Conservation (phyloP, 2,329 filamentous ascomycete genomes). For the Fusarium buharicum region DNA sequence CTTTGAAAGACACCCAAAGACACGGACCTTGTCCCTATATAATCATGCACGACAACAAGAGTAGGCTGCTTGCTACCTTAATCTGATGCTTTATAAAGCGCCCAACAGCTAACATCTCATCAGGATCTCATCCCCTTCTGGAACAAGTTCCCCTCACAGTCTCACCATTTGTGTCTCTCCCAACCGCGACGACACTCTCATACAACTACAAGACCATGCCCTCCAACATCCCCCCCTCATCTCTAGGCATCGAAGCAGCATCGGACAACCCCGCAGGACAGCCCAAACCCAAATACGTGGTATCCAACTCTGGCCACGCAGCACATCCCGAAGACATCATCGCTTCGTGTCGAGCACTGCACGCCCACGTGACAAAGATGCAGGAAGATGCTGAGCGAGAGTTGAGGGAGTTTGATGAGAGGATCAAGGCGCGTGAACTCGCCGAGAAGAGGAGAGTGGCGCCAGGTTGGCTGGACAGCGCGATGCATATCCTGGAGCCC, state of each 20-base stretch:
- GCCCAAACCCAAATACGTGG: conserved; percentile 76
- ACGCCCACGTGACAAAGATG: conserved; percentile 77
- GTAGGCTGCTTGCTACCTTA: conserved; percentile 41
- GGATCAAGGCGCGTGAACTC: conserved; percentile 71
- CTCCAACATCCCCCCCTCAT: conserved; percentile 75
- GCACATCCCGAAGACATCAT: conserved; percentile 90
- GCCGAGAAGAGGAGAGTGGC: conserved; percentile 83
- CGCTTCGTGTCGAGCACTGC: conserved; percentile 80
- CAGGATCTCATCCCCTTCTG: conserved; percentile 86
- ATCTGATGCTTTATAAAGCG: neutral
- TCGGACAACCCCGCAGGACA: conserved; percentile 50
- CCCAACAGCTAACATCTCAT: conserved; percentile 23
- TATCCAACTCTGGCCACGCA: conserved; percentile 80
- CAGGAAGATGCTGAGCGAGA: conserved; percentile 74
- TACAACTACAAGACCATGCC: conserved; percentile 95
- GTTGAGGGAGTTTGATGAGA: conserved; percentile 76
- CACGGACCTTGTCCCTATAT: neutral
- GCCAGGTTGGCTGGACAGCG: conserved; percentile 83
- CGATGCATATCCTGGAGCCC: conserved; percentile 74
- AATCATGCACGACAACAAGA: conserved; percentile 51
- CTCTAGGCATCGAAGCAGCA: conserved; percentile 51
- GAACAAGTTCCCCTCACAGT: conserved; percentile 94
- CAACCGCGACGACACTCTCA: conserved; percentile 87
- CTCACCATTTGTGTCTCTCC: conserved; percentile 92
- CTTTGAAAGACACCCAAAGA: neutral